Evolutionary conservation across 805 yeast genomes (phyloP), one percentile per base, ranked within the genome.

Genomic region (Pichia cephalocereana): DNA sequence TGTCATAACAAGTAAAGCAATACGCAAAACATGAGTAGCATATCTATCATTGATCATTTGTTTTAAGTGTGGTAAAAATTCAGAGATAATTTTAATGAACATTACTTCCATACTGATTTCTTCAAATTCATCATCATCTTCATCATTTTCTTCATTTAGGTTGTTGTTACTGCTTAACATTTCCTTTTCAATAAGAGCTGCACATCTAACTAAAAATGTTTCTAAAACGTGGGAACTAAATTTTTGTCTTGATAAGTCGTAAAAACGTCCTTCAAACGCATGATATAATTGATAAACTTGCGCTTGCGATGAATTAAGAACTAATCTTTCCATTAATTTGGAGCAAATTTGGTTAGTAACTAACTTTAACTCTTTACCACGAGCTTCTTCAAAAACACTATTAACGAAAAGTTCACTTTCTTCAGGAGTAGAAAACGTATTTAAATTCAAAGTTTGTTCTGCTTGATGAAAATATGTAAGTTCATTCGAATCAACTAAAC

Each of bases 321-420:
- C 76, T 52, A 91, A 69, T 60, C 99, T 74, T 66, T 91, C 99
- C 71, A 93, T 74, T 50, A 93, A 72, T 63, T 91, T 91, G 26
- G 98, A 91, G 64, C 97, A 89, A 49, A 91, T 88, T 61, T 90
- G 97, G 60, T 91, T 90, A 3, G 96, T 91, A 5, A 86, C 96
- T 39, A 91, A 72, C 65, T 93, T 91, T 56, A 93, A 70, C 65
- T 91, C 98, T 58, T 90, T 89, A 2, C 96, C 96, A 43, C 75
- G 72, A 23, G 89, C 77, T 68, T 93, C 99, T 54, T 83, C 91
- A 55, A 90, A 73, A 2, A 91, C 86, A 57, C 93, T 82, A 3
- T 75, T 65, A 31, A 87, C 80, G 59, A 91, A 89, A 2, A 83
- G 82, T 8, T 63, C 65, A 55, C 82, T 76, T 54, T 90, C 97